phyloP scores from a whole-genome alignment of 768 basidiomycete species.

The Kwoniella newhampshirensis region DNA sequence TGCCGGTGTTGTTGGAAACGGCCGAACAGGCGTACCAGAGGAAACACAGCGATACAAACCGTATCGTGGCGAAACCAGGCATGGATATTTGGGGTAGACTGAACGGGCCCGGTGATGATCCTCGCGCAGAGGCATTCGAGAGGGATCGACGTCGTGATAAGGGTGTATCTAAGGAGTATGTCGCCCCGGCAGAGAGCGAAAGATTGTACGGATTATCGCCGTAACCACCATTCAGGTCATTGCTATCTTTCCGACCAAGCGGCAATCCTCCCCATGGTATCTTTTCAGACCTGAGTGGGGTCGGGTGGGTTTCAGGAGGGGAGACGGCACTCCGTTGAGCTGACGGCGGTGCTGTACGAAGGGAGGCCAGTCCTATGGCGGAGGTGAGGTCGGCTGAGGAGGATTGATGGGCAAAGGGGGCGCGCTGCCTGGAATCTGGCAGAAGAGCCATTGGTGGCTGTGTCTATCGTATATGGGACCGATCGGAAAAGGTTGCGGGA shows the following conservation, averaged over 20 bases:
- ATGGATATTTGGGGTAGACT: conserved; percentile 27
- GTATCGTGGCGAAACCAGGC: conserved; percentile 34
- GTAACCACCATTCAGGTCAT: conserved; percentile 13
- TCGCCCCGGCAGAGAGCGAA: not conserved
- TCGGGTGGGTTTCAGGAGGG: not conserved
- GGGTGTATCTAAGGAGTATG: conserved; percentile 11
- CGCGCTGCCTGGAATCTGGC: conserved; percentile 40
- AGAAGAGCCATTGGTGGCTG: conserved; percentile 18
- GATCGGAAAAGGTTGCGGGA: no score
- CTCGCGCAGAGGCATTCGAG: conserved; percentile 9
- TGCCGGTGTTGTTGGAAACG: conserved; percentile 93
- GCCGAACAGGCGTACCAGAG: conserved; percentile 95
- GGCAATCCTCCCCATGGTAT: conserved; percentile 4
- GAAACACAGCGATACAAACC: conserved; percentile 75
- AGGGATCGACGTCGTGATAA: conserved; percentile 11
- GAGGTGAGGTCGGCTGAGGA: conserved; percentile 36
- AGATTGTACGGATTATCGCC: conserved; percentile 14
- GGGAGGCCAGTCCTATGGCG: conserved; percentile 11
- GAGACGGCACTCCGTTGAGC: not conserved
- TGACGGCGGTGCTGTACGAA: conserved; percentile 15
- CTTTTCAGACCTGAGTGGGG: not conserved
- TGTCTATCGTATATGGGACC: no score
- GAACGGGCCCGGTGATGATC: conserved; percentile 30
- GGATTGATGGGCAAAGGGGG: conserved; percentile 43
- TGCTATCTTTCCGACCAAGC: conserved; percentile 11